A percentile compares a stretch with the other conserved stretches of the same genome.
phyloP scores from a whole-genome alignment of 306 rosid species.

The Vigna hirtella region DNA sequence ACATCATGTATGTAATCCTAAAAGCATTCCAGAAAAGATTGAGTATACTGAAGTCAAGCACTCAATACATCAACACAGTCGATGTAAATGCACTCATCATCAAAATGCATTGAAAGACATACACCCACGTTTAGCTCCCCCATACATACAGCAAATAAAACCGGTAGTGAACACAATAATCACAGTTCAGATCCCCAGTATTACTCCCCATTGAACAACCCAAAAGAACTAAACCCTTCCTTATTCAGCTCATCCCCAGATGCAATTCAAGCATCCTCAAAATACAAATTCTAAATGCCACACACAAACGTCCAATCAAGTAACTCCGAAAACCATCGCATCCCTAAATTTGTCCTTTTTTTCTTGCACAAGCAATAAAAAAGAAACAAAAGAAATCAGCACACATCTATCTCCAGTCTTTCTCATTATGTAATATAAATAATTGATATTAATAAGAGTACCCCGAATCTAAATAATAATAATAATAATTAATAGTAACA shows the following conservation, averaged over 20 bases:
- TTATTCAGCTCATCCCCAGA: slow-evolving; percentile 43
- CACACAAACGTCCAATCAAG: not conserved
- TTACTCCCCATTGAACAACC: slow-evolving; percentile 50
- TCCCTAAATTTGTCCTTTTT: not conserved
- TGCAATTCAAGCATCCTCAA: slow-evolving; percentile 13
- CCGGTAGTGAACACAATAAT: slow-evolving; percentile 35
- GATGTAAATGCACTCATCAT: not conserved
- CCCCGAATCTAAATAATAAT: not conserved
- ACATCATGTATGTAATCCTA: not conserved
- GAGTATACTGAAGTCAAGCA: not conserved
- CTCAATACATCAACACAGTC: not conserved
- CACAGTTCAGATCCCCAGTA: slow-evolving; percentile 74
- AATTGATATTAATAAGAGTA: not conserved
- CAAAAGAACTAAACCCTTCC: slow-evolving; percentile 59
- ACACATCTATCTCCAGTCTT: not conserved
- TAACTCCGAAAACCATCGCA: not conserved
- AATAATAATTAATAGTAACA: not conserved
- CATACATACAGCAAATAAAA: not conserved
- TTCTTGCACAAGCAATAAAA: not conserved
- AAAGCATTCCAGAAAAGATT: not conserved
- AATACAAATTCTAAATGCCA: not conserved
- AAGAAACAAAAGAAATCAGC: not conserved
- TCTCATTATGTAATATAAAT: not conserved
- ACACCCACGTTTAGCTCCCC: not conserved
- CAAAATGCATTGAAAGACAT: not conserved